Evolutionary conservation across 139 green algal genomes (phyloP).

Genomic region (Chlamydomonas asymmetrica): DNA sequence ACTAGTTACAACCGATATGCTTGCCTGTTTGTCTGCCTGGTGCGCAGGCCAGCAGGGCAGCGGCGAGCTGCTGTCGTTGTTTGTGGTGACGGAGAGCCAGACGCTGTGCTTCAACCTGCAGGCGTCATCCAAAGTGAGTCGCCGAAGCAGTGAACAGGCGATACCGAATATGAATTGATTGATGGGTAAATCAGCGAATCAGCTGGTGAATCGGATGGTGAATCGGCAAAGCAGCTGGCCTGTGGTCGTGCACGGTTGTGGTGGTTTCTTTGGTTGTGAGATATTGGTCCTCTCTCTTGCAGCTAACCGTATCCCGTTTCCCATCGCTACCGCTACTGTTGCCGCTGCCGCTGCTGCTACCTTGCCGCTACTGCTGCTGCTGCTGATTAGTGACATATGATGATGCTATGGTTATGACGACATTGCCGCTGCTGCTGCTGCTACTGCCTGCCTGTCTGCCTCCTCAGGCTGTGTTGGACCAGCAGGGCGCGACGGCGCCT

Average conservation of each 20-base stretch:
- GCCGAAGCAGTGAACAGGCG: not conserved
- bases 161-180: not conserved
- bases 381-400: not conserved
- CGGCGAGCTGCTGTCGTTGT: conserved; percentile 50
- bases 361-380: not conserved
- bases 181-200: not conserved
- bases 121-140: conserved; percentile 35
- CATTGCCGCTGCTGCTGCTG: not conserved
- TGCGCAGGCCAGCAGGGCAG: not conserved
- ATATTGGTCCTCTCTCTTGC: not conserved
- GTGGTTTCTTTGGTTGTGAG: not conserved
- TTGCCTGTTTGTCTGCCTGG: too few relatives aligned
- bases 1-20: not conserved
- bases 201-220: not conserved
- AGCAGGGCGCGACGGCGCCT: conserved; percentile 28
- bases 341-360: not conserved
- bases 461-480: conserved; percentile 55
- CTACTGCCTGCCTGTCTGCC: not conserved
- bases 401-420: not conserved
- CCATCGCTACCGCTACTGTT: not conserved
- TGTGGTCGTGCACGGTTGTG: not conserved
- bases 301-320: not conserved
- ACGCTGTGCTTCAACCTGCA: conserved; percentile 57
- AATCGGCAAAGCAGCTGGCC: not conserved
- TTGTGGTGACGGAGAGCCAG: conserved; percentile 68